Percentiles rank a stretch among this genome's conserved stretches.
These are phyloP conservation scores for Abrus pulchellus DNA, from an alignment of 306 rosid species.

Conservation along the genomic window DNA sequence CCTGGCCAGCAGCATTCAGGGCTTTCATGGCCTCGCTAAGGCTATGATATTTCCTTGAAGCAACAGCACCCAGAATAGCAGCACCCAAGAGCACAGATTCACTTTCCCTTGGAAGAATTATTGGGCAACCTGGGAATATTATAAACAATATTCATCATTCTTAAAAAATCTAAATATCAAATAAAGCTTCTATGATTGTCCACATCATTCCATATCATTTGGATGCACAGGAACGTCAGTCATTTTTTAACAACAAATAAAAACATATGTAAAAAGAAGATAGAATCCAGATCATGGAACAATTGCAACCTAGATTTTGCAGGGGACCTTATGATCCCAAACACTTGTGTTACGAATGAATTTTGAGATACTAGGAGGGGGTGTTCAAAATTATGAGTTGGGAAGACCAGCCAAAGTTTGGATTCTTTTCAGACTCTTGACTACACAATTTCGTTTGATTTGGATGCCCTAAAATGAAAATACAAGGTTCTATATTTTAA, in stretches of 20 bases:
- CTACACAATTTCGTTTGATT: not conserved
- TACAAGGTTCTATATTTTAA: not conserved
- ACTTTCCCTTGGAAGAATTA: conserved; percentile 93
- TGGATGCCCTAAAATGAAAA: not conserved
- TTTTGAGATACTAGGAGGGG: conserved; percentile 19
- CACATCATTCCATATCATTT: conserved; percentile 26
- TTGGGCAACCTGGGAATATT: conserved; percentile 75
- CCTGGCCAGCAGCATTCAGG: conserved; percentile 92
- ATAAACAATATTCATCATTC: conserved; percentile 18
- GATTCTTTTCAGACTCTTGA: not conserved
- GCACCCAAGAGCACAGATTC: conserved; percentile 98
- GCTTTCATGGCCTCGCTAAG: conserved; percentile 90
- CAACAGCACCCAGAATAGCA: conserved; percentile 94
- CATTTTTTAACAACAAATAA: conserved; percentile 22
- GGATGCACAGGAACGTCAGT: conserved; percentile 22
- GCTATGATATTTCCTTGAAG: conserved; percentile 73
- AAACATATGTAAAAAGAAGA: conserved; percentile 30
- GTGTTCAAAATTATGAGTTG: conserved; percentile 24
- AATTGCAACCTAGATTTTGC: conserved; percentile 40
- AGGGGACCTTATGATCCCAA: conserved; percentile 32
- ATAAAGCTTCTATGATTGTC: conserved; percentile 18
- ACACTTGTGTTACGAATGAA: not conserved
- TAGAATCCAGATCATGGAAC: conserved; percentile 40
- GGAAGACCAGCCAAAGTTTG: conserved; percentile 16
- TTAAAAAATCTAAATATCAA: not conserved